Conservation (phyloP, 2,329 filamentous ascomycete genomes). For the Cordyceps pruinosa region DNA sequence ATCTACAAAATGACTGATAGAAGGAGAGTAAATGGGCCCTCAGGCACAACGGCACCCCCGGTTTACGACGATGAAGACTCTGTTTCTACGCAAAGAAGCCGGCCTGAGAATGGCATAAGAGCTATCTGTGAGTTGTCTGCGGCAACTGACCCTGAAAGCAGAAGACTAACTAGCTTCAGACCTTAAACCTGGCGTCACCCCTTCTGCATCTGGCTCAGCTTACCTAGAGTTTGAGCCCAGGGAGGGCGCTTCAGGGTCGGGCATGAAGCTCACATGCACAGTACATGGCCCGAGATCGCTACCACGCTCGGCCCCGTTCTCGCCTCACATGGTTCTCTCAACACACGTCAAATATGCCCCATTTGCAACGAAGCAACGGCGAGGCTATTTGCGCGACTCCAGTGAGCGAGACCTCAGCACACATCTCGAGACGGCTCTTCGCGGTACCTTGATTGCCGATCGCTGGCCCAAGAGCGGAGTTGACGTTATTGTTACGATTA, state of each 20-base stretch:
- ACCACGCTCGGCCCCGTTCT: slow-evolving; percentile 83
- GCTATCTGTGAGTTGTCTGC: slow-evolving; percentile 37
- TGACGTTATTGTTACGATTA: slow-evolving; percentile 87
- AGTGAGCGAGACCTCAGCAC: slow-evolving; percentile 84
- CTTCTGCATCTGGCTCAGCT: slow-evolving; percentile 87
- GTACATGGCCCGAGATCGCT: slow-evolving; percentile 90
- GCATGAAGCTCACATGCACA: slow-evolving; percentile 85
- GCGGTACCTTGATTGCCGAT: slow-evolving; percentile 85
- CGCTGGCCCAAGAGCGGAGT: slow-evolving; percentile 97
- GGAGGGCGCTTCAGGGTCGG: slow-evolving; percentile 45
- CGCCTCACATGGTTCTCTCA: slow-evolving; percentile 82
- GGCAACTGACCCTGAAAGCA: not conserved
- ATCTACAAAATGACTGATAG: slow-evolving; percentile 64
- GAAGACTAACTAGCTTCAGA: slow-evolving; percentile 43
- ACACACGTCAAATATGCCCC: slow-evolving; percentile 96
- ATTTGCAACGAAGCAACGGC: slow-evolving; percentile 76
- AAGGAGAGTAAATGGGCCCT: slow-evolving; percentile 82
- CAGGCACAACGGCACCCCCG: slow-evolving; percentile 67
- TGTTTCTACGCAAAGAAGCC: slow-evolving; percentile 41
- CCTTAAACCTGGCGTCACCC: slow-evolving; percentile 84
- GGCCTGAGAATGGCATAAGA: slow-evolving; percentile 64
- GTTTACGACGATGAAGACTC: slow-evolving; percentile 52
- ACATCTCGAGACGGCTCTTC: slow-evolving; percentile 83
- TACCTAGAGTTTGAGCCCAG: slow-evolving; percentile 64
- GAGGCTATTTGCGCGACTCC: slow-evolving; percentile 79